These are phyloP conservation scores for Beta corolliflora DNA, from an alignment of 179 eudicot species.

Conservation along the genomic window DNA sequence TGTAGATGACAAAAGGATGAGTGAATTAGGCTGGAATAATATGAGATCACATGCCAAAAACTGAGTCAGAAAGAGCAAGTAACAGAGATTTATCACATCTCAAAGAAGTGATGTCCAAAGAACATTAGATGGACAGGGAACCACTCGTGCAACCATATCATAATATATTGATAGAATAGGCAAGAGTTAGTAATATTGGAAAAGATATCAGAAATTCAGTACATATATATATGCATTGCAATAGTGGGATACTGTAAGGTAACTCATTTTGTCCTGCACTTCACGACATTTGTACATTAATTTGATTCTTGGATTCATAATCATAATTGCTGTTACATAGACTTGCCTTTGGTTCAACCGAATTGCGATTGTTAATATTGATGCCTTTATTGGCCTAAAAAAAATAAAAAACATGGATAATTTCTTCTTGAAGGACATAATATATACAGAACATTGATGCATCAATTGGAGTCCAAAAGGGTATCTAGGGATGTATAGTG, in stretches of 20 bases:
- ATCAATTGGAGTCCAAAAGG: no score
- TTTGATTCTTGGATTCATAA: no score
- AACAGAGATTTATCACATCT: neutral
- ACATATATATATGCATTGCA: neutral
- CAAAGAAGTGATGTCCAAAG: no score
- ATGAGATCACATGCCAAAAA: neutral
- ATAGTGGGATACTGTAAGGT: neutral
- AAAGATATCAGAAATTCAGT: neutral
- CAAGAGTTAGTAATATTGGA: no score
- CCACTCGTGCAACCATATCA: neutral
- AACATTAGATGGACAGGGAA: neutral
- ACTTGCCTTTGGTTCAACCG: neutral
- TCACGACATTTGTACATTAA: neutral
- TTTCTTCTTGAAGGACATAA: no score
- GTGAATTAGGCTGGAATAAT: no score
- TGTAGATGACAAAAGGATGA: no score
- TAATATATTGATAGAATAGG: no score
- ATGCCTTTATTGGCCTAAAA: slow-evolving; percentile 4
- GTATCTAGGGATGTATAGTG: no score
- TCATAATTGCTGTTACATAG: neutral
- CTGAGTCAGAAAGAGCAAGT: no score
- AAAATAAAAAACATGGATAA: no score
- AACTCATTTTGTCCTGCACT: neutral
- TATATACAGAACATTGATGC: no score
- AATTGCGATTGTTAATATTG: slow-evolving; percentile 10